Evolutionary conservation across 2,329 filamentous ascomycete species (phyloP).

Genomic region (Diaporthe helianthi): DNA sequence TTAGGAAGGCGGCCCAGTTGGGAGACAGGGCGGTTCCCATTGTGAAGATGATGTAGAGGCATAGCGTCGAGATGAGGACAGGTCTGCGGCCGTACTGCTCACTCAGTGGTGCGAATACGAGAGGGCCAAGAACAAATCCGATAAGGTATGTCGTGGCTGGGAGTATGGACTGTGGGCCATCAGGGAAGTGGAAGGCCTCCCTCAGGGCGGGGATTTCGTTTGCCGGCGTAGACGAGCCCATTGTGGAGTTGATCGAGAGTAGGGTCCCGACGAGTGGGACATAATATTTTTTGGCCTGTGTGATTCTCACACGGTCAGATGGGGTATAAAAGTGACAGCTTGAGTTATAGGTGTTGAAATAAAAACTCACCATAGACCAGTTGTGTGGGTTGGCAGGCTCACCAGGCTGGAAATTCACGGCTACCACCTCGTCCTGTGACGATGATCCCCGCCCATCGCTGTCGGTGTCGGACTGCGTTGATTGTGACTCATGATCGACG

Average conservation of each 20-base stretch:
- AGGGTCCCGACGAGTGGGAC: constrained; percentile 38
- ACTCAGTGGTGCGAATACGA: constrained; percentile 40
- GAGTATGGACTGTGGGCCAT: constrained; percentile 37
- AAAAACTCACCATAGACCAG: constrained; percentile 24
- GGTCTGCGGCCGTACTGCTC: constrained; percentile 39
- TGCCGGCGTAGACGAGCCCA: constrained; percentile 39
- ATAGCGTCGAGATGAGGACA: constrained; percentile 34
- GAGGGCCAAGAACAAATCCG: constrained; percentile 40
- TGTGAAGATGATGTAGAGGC: constrained; percentile 36
- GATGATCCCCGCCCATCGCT: constrained; percentile 3
- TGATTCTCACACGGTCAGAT: not conserved
- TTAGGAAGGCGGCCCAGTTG: constrained; percentile 38
- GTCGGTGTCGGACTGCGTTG: constrained; percentile 13
- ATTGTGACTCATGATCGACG: not conserved
- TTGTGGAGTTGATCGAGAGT: constrained; percentile 38
- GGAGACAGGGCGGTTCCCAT: constrained; percentile 36
- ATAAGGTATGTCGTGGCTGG: constrained; percentile 39
- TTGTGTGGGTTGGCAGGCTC: constrained; percentile 32
- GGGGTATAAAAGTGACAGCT: too few relatives aligned
- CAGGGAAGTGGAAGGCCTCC: constrained; percentile 34
- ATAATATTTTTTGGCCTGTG: constrained; percentile 36
- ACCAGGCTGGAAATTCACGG: constrained; percentile 29
- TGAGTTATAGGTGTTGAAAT: rapidly evolving
- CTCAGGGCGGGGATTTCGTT: constrained; percentile 38
- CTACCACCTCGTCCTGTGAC: constrained; percentile 1